A percentile compares a stretch with the other conserved stretches of the same genome.
Evolutionary conservation across 106 monocot species (phyloP).

Genomic region (Hemerocallis citrina): DNA sequence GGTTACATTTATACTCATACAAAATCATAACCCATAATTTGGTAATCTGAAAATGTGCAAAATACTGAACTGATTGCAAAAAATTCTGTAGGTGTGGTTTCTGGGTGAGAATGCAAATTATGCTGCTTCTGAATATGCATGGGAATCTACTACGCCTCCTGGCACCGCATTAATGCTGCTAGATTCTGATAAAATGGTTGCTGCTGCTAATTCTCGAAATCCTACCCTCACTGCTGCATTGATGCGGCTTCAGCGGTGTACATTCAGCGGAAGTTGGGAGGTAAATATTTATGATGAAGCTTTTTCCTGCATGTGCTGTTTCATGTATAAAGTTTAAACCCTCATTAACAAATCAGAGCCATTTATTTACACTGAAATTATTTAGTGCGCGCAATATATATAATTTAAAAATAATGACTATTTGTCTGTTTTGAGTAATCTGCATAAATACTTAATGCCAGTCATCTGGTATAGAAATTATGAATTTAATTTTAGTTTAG

Average conservation of each 20-base stretch:
- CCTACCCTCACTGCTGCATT: constrained; percentile 93
- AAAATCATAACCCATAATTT: not conserved
- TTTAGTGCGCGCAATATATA: too few relatives aligned
- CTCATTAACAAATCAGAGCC: too few relatives aligned
- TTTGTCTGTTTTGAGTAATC: too few relatives aligned
- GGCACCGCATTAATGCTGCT: constrained; percentile 99
- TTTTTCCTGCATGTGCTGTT: not conserved
- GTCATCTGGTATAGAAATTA: not conserved
- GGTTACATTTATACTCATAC: not conserved
- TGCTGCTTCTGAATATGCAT: constrained; percentile 99
- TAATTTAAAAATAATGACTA: too few relatives aligned
- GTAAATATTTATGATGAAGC: constrained; percentile 20
- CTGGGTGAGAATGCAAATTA: constrained; percentile 99
- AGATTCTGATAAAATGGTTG: constrained; percentile 98
- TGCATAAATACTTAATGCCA: not conserved
- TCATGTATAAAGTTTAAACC: too few relatives aligned
- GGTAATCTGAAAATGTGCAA: not conserved
- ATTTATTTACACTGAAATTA: too few relatives aligned
- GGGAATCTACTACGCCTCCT: constrained; percentile 99
- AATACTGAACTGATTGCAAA: not conserved
- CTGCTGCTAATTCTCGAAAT: constrained; percentile 96
- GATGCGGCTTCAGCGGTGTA: constrained; percentile 93
- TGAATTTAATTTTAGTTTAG: too few relatives aligned
- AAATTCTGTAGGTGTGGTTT: constrained; percentile 77
- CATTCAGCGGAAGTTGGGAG: constrained; percentile 99